Evolutionary conservation across 2,329 filamentous ascomycete genomes (phyloP).

Genomic region (Rhytidhysteron rufulum): DNA sequence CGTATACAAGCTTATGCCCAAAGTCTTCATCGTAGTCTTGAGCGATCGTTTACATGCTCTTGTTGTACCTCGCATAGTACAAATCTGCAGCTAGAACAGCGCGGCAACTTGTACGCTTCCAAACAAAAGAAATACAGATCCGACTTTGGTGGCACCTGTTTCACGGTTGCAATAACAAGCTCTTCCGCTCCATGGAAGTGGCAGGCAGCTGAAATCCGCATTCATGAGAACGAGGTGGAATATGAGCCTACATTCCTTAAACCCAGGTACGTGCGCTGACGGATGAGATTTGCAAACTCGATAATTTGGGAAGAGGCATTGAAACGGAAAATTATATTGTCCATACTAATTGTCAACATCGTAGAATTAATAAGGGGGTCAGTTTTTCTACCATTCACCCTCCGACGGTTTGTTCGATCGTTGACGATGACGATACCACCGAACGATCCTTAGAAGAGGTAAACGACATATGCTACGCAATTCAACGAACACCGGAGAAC

Average conservation of each 20-base stretch:
- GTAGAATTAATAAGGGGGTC: constrained; percentile 27
- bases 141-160: constrained; percentile 19
- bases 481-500: constrained; percentile 21
- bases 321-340: too few relatives aligned
- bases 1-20: constrained; percentile 32
- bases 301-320: too few relatives aligned
- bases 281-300: too few relatives aligned
- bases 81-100: constrained; percentile 30
- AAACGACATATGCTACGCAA: constrained; percentile 34
- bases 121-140: constrained; percentile 11
- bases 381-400: constrained; percentile 28
- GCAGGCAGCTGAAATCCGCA: constrained; percentile 30
- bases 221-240: constrained; percentile 26
- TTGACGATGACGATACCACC: constrained; percentile 13
- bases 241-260: too few relatives aligned
- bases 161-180: constrained; percentile 31
- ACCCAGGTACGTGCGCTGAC: too few relatives aligned
- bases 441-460: constrained; percentile 11
- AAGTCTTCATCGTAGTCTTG: constrained; percentile 25
- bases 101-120: constrained; percentile 21
- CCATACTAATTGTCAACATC: constrained; percentile 3
- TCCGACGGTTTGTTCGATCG: constrained; percentile 25
- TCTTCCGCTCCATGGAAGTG: constrained; percentile 18
- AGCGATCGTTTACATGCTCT: constrained; percentile 29
- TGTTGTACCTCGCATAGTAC: constrained; percentile 30